Percentiles rank a stretch among this genome's conserved stretches.
Conservation (phyloP, 108 stramenopile genomes). For the Pseudonitzschia multistriata region DNA sequence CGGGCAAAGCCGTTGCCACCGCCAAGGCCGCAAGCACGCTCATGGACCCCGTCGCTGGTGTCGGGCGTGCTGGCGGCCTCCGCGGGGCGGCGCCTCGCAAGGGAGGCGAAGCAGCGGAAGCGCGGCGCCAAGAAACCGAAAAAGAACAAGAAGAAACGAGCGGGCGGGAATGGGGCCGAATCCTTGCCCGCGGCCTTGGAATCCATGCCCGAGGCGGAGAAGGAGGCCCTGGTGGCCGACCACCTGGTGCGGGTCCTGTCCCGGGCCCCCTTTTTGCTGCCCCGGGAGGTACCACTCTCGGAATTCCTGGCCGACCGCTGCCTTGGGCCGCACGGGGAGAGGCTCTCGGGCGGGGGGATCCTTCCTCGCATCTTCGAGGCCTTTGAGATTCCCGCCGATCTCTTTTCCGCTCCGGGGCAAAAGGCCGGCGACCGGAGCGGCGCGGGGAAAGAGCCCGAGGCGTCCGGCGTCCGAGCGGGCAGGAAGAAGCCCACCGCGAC, state of each 20-base stretch:
- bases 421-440: background rate
- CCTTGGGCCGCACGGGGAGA: background rate
- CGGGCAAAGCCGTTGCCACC: background rate
- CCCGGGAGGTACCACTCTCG: background rate
- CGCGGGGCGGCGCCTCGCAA: too few relatives aligned
- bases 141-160: background rate
- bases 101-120: too few relatives aligned
- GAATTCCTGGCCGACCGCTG: background rate
- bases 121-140: background rate
- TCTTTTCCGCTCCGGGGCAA: background rate
- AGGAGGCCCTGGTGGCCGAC: background rate
- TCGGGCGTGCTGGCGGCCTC: background rate
- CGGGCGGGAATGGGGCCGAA: too few relatives aligned
- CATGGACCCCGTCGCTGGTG: background rate
- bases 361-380: background rate
- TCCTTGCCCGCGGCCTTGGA: background rate
- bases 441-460: background rate
- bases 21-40: background rate
- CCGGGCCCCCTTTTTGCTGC: conserved; percentile 18
- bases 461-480: too few relatives aligned
- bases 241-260: conserved; percentile 4
- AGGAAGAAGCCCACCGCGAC: too few relatives aligned
- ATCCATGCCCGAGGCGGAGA: background rate
- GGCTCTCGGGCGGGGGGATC: background rate
- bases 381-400: conserved; percentile 7